These are phyloP conservation scores for Penicillium sp. DNA, from an alignment of 2,329 filamentous ascomycete genomes.

Conservation along the genomic window DNA sequence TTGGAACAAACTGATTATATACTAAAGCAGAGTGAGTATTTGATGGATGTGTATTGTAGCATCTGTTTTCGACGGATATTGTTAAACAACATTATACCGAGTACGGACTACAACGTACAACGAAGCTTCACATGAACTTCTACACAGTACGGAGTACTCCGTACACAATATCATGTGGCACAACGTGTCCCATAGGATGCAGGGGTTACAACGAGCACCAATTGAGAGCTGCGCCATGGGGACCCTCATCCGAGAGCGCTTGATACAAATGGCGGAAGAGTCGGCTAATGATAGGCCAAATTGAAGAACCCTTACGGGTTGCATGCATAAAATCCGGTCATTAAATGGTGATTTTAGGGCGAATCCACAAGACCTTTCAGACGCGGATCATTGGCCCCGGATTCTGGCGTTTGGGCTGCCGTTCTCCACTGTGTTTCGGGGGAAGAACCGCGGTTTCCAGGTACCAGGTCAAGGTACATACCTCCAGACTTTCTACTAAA, in stretches of 20 bases:
- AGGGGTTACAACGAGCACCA: too few relatives aligned
- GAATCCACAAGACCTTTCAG: background rate
- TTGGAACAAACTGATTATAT: too few relatives aligned
- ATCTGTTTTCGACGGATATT: too few relatives aligned
- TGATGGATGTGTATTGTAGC: too few relatives aligned
- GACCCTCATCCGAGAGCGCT: background rate
- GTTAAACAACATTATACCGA: too few relatives aligned
- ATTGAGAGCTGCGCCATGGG: background rate
- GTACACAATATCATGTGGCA: too few relatives aligned
- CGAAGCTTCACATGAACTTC: too few relatives aligned
- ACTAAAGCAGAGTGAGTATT: too few relatives aligned
- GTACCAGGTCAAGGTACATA: background rate
- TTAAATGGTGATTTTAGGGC: background rate
- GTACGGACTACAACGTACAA: too few relatives aligned
- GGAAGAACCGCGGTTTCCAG: background rate
- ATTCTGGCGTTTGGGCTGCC: constrained; percentile 5
- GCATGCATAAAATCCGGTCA: background rate
- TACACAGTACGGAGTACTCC: too few relatives aligned
- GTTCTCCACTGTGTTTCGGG: constrained; percentile 4
- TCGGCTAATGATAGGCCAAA: background rate
- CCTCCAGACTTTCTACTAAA: background rate
- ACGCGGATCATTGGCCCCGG: constrained; percentile 6
- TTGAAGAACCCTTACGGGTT: constrained; percentile 1
- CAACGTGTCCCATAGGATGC: too few relatives aligned
- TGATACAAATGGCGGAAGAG: too few relatives aligned